Base-by-base conservation (phyloP, 2,329 filamentous ascomycete species). In the Fusarium sambucinum region DNA sequence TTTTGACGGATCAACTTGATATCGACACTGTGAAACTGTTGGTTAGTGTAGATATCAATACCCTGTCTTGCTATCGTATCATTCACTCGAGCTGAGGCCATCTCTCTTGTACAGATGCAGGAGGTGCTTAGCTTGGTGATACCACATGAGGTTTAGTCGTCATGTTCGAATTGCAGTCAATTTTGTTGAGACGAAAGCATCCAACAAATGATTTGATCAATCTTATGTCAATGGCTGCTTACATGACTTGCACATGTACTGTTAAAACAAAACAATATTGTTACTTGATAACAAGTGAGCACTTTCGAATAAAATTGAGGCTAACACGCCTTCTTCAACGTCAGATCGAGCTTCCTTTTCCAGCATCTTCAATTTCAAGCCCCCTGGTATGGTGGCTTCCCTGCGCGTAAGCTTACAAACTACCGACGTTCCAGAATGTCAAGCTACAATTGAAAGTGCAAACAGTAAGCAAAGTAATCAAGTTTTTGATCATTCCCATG, bases 61-160 rank as follows among this genome's bases (percentile, higher is more conserved):
- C 51, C 58, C 58, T 45, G 55, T 52, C 33, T 37, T 27, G 41
- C 27, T 37, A 48, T 48, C 30, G 41, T 37, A 57, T 50, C 30
- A 29, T 8, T 38, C 9, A 12, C 16, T 35, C 9, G 35, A 55
- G 41, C 52, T 55, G 41, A 55, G 52, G 41, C 52, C 52, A 55
- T 33, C 51, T 47, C 14, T 29, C 35, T 35, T 47, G 41, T 51
- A 51, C 47, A 51, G 32, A 51, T 38, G 13, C 23, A 51, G 47
- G 23, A 51, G 47, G 47, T 51, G 47, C n/a, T 25, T 40, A 51
- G 17, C 21, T n/a, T n/a, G 7, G 23, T 37, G 17, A 37, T 38
- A 19, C 32, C 21, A 19, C 21, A 37, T 27, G 13, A 8, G 5
- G 32, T 50, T 12, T 50, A 50, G 46, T n/a, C n/a, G 4, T 38